These are phyloP conservation scores for Raffaelea arxii DNA, from an alignment of 2,329 filamentous ascomycete genomes.

Conservation along the genomic window DNA sequence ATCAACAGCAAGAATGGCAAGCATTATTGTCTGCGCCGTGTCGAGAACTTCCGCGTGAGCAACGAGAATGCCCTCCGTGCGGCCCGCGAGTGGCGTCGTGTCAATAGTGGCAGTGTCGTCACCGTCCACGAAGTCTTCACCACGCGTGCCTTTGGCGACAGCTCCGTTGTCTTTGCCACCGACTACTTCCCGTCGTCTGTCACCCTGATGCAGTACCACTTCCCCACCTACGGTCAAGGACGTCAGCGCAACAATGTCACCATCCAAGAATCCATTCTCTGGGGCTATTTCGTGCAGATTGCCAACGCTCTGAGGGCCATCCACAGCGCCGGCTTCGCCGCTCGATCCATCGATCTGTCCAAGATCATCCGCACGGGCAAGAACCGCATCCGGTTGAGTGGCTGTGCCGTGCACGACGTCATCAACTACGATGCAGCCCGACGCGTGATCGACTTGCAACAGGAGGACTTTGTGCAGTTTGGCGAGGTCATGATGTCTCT, in stretches of 20 bases:
- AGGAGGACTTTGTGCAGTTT: slow-evolving; percentile 78
- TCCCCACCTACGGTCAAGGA: slow-evolving; percentile 36
- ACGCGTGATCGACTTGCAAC: slow-evolving; percentile 66
- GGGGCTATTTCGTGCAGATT: slow-evolving; percentile 89
- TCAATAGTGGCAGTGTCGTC: slow-evolving; percentile 74
- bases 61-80: slow-evolving; percentile 82
- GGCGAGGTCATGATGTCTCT: slow-evolving; percentile 78
- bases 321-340: slow-evolving; percentile 71
- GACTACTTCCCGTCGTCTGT: slow-evolving; percentile 89
- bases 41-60: slow-evolving; percentile 82
- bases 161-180: slow-evolving; percentile 86
- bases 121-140: slow-evolving; percentile 89
- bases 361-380: slow-evolving; percentile 88
- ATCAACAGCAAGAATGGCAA: slow-evolving; percentile 80
- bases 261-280: slow-evolving; percentile 66
- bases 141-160: slow-evolving; percentile 84
- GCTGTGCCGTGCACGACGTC: slow-evolving; percentile 83
- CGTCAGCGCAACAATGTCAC: slow-evolving; percentile 27
- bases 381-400: slow-evolving; percentile 79
- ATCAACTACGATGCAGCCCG: slow-evolving; percentile 67
- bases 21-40: slow-evolving; percentile 74
- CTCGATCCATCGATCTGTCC: slow-evolving; percentile 73
- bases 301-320: slow-evolving; percentile 80
- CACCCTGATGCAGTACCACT: slow-evolving; percentile 77
- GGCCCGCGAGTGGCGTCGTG: slow-evolving; percentile 80